Evolutionary conservation across 148 eudicot species (phyloP), one percentile per base, ranked within the genome.

Genomic region (Tetragonia tetragonoides): DNA sequence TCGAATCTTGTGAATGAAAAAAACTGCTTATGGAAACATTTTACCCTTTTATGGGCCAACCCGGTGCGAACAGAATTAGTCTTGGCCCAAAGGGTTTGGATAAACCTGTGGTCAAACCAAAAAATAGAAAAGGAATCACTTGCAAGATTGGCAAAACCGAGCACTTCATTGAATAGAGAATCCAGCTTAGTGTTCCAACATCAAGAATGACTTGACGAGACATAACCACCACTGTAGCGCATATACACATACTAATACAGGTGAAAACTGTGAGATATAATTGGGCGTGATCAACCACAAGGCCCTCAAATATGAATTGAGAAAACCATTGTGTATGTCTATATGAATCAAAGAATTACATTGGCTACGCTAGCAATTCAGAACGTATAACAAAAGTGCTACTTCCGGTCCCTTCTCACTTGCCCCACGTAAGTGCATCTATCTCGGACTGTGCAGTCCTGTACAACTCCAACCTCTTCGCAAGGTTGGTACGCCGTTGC

Each of bases 401-500:
- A 70, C 8, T 42, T 24, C 40, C 69, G 21, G 53, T 68, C 72
- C 37, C 77, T 39, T 82, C 34, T 28, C 81, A 88, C 84, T 88
- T 87, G 67, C 85, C 83, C 99, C 99, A 95, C 15, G 99, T 91
- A 75, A 93, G 89, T 14, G 94, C 84, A 72, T 95, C 97, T 5
- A 95, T 91, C 90, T 95, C 97, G 6, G 97, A 49, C 67, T 95
- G 99, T 47, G 99, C 97, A 20, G 92, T 83, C 83, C 91, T 89
- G 81, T 95, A 95, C 75, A 95, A 72, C 86, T 95, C 99, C 83
- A 95, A 79, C 81, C 97, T 90, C 88, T 89, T 91, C 3, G 86
- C 92, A 2, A 95, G 85, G 81, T 86, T 87, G 23, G 81, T 51
- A 68, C 99, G 90, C 60, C 97, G 83, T 75, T 95, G 99, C 90